Base-by-base conservation (phyloP, 2,329 filamentous ascomycete genomes). In the Aspergillus sp. region DNA sequence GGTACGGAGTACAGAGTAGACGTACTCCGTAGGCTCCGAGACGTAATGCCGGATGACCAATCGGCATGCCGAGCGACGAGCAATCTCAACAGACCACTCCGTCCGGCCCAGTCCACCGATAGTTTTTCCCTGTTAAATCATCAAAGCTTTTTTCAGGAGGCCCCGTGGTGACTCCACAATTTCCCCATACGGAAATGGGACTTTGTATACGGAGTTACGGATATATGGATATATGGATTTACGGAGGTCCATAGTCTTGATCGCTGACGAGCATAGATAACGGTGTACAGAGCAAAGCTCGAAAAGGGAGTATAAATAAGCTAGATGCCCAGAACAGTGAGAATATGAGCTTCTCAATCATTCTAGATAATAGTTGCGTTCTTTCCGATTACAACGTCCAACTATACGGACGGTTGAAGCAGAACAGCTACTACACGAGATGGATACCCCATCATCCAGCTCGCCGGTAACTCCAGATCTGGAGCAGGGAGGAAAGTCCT, bases 401-500 rank as follows among this genome's bases (percentile, higher is more conserved):
- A 9, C 30, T 32, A 32, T 32, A 32, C 8, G 19, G 19, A 19
- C 30, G 8, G 30, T 32, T 9, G 30, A 6, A 9, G 8, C 8
- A 32, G 30, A 32, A 32, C 6, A 32, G 2, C 19, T 19, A 19
- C 19, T 19, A 19, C 2, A 19, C 19, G 2, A 19, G 8, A 60
- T 62, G 59, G 52, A 64, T 12, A 59, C 54, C 5, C 51, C 61
- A 10, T 62, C 61, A 3, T 63, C 60, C 12, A 56, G 52, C n/a
- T 59, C 57, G 4, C 41, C 52, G 3, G 55, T 56, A 3, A 50
- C 55, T 4, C 50, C 48, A 4, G 61, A 65, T 34, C 19, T 64
- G 30, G 62, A 64, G 46, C 38, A 49, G 3, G 58, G 56, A 3
- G 27, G 35, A 3, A 42, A 46, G 1, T 40, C 44, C 3, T 27